These are phyloP conservation scores for Picea abies DNA, from an alignment of 83 land plant species.

Conservation along the genomic window DNA sequence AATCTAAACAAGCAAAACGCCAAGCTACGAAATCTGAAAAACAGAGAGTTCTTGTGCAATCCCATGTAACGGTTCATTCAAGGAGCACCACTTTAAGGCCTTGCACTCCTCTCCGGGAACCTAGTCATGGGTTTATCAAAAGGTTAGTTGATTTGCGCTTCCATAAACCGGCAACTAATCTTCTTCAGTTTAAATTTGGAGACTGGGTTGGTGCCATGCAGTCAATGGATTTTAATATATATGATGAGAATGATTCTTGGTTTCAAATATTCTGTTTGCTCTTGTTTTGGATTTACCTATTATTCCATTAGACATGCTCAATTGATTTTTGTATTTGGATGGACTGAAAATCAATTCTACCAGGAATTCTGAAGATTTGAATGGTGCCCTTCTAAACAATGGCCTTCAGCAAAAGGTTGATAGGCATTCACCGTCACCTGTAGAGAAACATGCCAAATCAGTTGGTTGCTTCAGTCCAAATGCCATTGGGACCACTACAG, in stretches of 20 bases:
- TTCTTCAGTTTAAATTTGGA: no score
- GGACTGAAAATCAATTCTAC: background rate
- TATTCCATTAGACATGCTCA: background rate
- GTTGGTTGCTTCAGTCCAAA: conserved; percentile 5
- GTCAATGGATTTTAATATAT: background rate
- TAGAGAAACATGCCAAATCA: conserved; percentile 4
- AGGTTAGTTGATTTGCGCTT: background rate
- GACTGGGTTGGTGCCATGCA: no score
- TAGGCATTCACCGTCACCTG: background rate
- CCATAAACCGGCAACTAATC: no score
- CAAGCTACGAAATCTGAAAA: conserved; percentile 5
- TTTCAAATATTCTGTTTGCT: background rate
- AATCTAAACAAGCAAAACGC: background rate
- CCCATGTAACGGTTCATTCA: background rate
- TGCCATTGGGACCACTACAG: background rate
- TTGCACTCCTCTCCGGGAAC: background rate
- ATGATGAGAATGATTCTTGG: background rate
- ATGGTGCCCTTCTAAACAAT: background rate
- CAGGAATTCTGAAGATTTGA: background rate
- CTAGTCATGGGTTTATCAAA: background rate
- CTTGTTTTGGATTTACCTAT: background rate
- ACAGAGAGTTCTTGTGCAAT: background rate
- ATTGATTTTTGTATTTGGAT: background rate
- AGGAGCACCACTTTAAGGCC: conserved; percentile 13
- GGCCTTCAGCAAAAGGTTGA: background rate